These are phyloP conservation scores for Tricholoma sp. DNA, from an alignment of 768 basidiomycete genomes.

Conservation along the genomic window DNA sequence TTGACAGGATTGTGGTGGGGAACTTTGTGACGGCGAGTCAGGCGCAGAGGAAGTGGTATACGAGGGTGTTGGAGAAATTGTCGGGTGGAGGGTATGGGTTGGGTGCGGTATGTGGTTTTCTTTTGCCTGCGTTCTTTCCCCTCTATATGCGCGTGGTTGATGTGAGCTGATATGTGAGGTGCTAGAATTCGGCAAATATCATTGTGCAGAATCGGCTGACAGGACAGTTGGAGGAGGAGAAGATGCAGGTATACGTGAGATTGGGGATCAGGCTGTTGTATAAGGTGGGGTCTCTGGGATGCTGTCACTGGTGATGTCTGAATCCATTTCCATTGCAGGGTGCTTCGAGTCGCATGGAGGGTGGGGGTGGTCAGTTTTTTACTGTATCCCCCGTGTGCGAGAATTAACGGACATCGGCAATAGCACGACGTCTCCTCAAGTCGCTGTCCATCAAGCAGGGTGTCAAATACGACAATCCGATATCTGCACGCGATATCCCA, in stretches of 20 bases:
- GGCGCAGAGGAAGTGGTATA: slow-evolving; percentile 97
- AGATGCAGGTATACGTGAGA: slow-evolving; percentile 93
- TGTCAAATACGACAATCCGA: slow-evolving; percentile 83
- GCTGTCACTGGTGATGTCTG: background rate
- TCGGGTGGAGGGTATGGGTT: slow-evolving; percentile 84
- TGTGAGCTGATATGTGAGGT: background rate
- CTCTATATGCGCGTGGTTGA: background rate
- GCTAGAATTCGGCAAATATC: slow-evolving; percentile 93
- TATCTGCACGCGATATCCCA: slow-evolving; percentile 80
- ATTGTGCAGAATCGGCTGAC: slow-evolving; percentile 93
- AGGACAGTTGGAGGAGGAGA: slow-evolving; percentile 93
- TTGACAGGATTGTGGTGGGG: slow-evolving; percentile 86
- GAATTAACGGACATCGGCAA: background rate
- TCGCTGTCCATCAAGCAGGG: slow-evolving; percentile 93
- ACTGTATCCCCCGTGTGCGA: background rate
- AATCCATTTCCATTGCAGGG: slow-evolving; percentile 39
- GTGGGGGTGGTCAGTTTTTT: slow-evolving; percentile 60
- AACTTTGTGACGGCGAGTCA: slow-evolving; percentile 93
- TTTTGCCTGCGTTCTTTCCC: background rate
- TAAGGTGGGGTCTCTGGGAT: slow-evolving; percentile 41
- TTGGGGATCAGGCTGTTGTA: slow-evolving; percentile 91
- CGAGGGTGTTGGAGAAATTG: slow-evolving; percentile 82
- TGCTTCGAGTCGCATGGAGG: slow-evolving; percentile 84
- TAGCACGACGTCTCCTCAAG: slow-evolving; percentile 79
- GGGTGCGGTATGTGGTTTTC: slow-evolving; percentile 65